Conservation (phyloP, 306 rosid genomes). For the Adenanthera pavonina region DNA sequence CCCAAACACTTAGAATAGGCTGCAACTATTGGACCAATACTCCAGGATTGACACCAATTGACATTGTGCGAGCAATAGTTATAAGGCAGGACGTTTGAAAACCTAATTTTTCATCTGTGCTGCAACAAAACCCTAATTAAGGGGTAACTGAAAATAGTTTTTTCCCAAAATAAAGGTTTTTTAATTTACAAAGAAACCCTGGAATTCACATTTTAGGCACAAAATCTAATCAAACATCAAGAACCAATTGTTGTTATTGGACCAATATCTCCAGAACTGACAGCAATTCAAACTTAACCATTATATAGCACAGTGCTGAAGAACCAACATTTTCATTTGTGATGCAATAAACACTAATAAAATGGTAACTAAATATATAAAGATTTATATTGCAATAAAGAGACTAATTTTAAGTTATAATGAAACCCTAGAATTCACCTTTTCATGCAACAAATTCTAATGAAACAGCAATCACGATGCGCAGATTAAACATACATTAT, state of each 20-base stretch:
- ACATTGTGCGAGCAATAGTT: not conserved
- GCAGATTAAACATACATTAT: slow-evolving; percentile 56
- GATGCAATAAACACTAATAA: slow-evolving; percentile 1
- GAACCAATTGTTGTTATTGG: slow-evolving; percentile 46
- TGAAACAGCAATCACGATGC: not conserved
- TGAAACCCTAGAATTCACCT: slow-evolving; percentile 25
- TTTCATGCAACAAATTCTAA: not conserved
- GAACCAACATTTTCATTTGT: not conserved
- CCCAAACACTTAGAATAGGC: slow-evolving; percentile 53
- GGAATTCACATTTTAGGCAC: not conserved
- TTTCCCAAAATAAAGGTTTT: not conserved
- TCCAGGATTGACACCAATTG: slow-evolving; percentile 31
- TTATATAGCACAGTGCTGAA: not conserved
- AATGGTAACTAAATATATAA: not conserved
- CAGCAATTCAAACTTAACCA: slow-evolving; percentile 25
- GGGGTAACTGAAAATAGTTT: too few species aligned
- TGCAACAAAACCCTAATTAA: slow-evolving; percentile 11
- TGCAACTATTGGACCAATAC: slow-evolving; percentile 37
- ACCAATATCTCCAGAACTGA: slow-evolving; percentile 60
- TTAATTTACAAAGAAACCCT: not conserved
- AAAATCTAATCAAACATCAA: not conserved
- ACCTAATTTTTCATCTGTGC: not conserved
- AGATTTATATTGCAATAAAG: not conserved
- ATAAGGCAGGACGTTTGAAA: not conserved
- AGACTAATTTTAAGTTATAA: not conserved